Evolutionary conservation across 129 eudicot species (phyloP).

Genomic region (Deinandra increscens): DNA sequence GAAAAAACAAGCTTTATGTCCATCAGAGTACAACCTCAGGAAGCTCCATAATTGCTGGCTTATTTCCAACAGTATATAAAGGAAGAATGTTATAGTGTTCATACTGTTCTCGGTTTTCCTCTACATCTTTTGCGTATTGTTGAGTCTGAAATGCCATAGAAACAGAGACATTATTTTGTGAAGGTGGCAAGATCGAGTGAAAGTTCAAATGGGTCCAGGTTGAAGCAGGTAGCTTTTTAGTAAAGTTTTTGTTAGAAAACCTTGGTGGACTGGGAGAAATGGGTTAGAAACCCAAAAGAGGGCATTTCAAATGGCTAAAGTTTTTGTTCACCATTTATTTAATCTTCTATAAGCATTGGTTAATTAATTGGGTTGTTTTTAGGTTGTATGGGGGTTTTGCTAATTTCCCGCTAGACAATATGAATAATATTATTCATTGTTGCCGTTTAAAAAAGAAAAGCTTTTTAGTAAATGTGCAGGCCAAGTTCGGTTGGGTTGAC

Average conservation of each 20-base stretch:
- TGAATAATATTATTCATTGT: too few species aligned
- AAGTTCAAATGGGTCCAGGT: neutral
- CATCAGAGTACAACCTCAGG: conserved; percentile 67
- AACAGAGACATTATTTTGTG: neutral
- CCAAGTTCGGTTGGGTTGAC: neutral
- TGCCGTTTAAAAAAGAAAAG: too few species aligned
- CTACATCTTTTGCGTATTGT: conserved; percentile 75
- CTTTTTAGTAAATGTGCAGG: neutral
- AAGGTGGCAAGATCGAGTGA: neutral
- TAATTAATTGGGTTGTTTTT: too few species aligned
- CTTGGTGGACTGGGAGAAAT: too few species aligned
- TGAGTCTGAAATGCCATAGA: conserved; percentile 52
- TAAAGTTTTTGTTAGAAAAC: too few species aligned
- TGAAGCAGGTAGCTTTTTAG: neutral
- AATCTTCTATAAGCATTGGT: too few species aligned
- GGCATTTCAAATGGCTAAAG: too few species aligned
- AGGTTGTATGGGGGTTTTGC: too few species aligned
- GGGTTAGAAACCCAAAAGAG: too few species aligned
- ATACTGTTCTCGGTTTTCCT: conserved; percentile 73
- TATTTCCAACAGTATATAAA: conserved; percentile 66
- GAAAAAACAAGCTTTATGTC: neutral
- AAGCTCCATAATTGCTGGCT: conserved; percentile 96
- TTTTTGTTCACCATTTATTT: too few species aligned
- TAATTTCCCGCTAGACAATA: too few species aligned
- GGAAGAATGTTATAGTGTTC: conserved; percentile 96